A percentile compares a stretch with the other conserved stretches of the same genome.
These are phyloP conservation scores for Asterophora lycoperdoides DNA, from an alignment of 768 basidiomycete species.

Conservation along the genomic window DNA sequence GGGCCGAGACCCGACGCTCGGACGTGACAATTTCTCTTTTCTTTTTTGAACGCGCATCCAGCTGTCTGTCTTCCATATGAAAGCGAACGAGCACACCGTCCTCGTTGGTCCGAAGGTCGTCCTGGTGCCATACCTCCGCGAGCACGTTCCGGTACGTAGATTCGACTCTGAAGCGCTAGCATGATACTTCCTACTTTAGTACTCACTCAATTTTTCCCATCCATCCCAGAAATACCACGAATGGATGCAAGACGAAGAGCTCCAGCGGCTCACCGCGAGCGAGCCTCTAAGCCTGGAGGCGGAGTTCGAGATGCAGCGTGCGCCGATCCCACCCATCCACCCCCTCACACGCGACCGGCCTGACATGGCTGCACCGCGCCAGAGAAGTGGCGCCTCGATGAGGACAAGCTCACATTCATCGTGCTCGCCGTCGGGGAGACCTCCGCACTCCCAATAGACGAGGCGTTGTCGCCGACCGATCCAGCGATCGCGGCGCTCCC, in stretches of 20 bases:
- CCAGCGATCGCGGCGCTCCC: slow-evolving; percentile 34
- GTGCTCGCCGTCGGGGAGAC: slow-evolving; percentile 49
- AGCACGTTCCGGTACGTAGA: slow-evolving; percentile 43
- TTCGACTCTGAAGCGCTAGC: no score
- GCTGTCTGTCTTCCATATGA: slow-evolving; percentile 38
- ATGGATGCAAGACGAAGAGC: slow-evolving; percentile 80
- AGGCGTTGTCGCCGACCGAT: slow-evolving; percentile 26
- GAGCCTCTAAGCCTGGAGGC: slow-evolving; percentile 77
- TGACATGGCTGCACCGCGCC: not conserved
- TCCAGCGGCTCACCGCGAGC: slow-evolving; percentile 77
- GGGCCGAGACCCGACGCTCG: no score
- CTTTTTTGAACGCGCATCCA: no score
- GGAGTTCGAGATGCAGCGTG: slow-evolving; percentile 89
- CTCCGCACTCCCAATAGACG: slow-evolving; percentile 4
- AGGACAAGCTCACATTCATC: slow-evolving; percentile 92
- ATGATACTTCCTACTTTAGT: not conserved
- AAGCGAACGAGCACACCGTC: slow-evolving; percentile 58
- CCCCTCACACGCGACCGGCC: not conserved
- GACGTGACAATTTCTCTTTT: no score
- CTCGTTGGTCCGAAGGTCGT: slow-evolving; percentile 65
- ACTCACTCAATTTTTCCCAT: slow-evolving; percentile 5
- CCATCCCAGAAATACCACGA: slow-evolving; percentile 79
- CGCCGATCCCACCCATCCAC: slow-evolving; percentile 4
- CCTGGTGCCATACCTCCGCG: slow-evolving; percentile 75
- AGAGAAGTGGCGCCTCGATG: slow-evolving; percentile 86